Conservation (phyloP, 2,329 filamentous ascomycete genomes). For the Colletotrichum nymphaeae region DNA sequence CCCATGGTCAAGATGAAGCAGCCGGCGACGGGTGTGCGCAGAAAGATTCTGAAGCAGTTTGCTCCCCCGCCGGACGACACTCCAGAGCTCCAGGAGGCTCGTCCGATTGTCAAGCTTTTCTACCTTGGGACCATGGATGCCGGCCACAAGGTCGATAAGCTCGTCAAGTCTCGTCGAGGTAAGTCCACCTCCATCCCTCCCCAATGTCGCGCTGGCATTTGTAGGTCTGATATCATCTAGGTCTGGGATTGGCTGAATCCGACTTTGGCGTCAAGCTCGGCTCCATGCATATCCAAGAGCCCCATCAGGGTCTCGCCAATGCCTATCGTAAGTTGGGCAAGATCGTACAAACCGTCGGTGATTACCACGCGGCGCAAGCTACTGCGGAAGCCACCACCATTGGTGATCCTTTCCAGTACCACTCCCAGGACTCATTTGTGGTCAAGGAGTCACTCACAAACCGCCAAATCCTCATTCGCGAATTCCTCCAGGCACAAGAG, state of each 20-base stretch:
- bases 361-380: conserved; percentile 95
- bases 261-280: conserved; percentile 93
- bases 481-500: conserved; percentile 92
- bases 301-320: conserved; percentile 85
- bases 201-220: not conserved
- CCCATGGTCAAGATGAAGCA: conserved; percentile 96
- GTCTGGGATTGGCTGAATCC: conserved; percentile 89
- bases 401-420: conserved; percentile 92
- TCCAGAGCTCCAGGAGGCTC: conserved; percentile 88
- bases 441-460: conserved; percentile 99
- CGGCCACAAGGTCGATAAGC: conserved; percentile 94
- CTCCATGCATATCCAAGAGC: conserved; percentile 89
- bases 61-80: conserved; percentile 99
- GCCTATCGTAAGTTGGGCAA: conserved; percentile 97
- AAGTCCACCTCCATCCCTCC: conserved; percentile 44
- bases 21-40: conserved; percentile 92
- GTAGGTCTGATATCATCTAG: conserved; percentile 58
- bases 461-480: conserved; percentile 93
- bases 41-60: conserved; percentile 98
- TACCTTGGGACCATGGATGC: conserved; percentile 96
- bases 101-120: conserved; percentile 93
- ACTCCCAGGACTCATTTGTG: conserved; percentile 95
- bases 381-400: conserved; percentile 96
- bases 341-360: conserved; percentile 90
- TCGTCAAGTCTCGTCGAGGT: conserved; percentile 94